A percentile compares a stretch with the other conserved stretches of the same genome.
These are phyloP conservation scores for Leccinum ochraceum DNA, from an alignment of 768 basidiomycete genomes.

Conservation along the genomic window DNA sequence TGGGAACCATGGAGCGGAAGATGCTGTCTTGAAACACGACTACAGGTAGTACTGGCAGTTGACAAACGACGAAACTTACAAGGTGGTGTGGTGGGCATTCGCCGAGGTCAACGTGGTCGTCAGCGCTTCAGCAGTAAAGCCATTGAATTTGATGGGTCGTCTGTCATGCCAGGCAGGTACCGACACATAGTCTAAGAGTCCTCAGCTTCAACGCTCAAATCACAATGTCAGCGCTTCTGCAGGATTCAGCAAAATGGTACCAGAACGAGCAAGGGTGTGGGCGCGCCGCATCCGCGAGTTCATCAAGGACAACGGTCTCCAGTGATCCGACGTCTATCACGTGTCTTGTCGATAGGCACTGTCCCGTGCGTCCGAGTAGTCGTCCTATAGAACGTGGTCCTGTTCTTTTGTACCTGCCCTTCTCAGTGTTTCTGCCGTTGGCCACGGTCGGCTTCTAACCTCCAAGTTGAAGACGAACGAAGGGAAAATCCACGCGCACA, in stretches of 20 bases:
- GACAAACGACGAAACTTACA: constrained; percentile 9
- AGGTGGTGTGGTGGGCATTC: constrained; percentile 10
- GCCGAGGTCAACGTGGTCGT: constrained; percentile 6
- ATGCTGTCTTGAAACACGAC: neutral
- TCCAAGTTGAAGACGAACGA: constrained; percentile 62
- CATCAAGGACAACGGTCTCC: constrained; percentile 45
- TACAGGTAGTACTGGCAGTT: constrained; percentile 3
- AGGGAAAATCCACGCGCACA: constrained; percentile 45
- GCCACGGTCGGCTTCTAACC: no score
- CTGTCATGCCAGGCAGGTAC: constrained; percentile 6
- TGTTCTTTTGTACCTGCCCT: no score
- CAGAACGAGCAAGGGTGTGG: constrained; percentile 66
- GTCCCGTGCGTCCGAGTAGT: no score
- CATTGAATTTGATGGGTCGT: neutral
- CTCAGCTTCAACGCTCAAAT: neutral
- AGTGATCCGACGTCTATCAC: constrained; percentile 36
- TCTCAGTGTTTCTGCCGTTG: no score
- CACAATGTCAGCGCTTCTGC: neutral
- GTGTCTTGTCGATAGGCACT: no score
- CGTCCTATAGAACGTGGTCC: no score
- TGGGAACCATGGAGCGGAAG: neutral
- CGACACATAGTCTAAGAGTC: constrained; percentile 1
- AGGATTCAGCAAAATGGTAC: constrained; percentile 13
- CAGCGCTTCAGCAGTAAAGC: neutral
- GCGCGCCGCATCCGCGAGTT: constrained; percentile 55